Evolutionary conservation across 2,329 filamentous ascomycete species (phyloP), one percentile per base, ranked within the genome.

Genomic region (Ophiostoma quercus): DNA sequence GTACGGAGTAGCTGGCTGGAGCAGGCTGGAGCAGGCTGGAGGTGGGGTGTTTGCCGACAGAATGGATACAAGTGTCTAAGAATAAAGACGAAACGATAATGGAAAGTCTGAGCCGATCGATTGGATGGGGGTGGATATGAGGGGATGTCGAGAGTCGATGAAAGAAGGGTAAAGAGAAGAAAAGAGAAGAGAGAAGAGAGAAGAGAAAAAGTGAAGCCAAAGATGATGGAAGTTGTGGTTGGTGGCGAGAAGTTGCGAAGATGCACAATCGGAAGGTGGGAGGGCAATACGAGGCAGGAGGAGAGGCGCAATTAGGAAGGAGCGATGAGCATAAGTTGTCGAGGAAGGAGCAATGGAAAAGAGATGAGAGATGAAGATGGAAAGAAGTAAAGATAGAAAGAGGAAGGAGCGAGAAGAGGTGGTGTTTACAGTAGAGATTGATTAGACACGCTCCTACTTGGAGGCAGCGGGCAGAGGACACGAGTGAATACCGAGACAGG

Each of bases 41-140:
- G 41, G 66, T 51, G 66, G 66, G 39, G 41, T 47, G 41, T 29
- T 67, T 34, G 66, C 43, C 25, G 41, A 68, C 11, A 19, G 67
- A 65, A 65, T 65, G 62, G 62, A 65, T 65, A 65, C 62, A n/a
- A 65, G 62, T 65, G 62, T 65, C n/a, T 65, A 65, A 65, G 62
- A 65, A 65, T 65, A 65, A 65, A 39, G 62, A 22, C 62, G 62
- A 65, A 65, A 65, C 62, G 62, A 65, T 65, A 39, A 39, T 39
- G 62, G 51, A 67, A 67, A 47, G 51, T 25, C 34, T 34, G 6
- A 60, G 68, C 16, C 37, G 68, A 69, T 60, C 37, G 22, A 69
- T 57, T 68, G 51, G 63, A 62, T 47, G 37, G 22, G 34, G 12
- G 29, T 14, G 65, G 47, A 39, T 5, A 34, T 29, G 65, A 39